Conservation (phyloP, 2,329 filamentous ascomycete species). For the Cladosporium sp. region DNA sequence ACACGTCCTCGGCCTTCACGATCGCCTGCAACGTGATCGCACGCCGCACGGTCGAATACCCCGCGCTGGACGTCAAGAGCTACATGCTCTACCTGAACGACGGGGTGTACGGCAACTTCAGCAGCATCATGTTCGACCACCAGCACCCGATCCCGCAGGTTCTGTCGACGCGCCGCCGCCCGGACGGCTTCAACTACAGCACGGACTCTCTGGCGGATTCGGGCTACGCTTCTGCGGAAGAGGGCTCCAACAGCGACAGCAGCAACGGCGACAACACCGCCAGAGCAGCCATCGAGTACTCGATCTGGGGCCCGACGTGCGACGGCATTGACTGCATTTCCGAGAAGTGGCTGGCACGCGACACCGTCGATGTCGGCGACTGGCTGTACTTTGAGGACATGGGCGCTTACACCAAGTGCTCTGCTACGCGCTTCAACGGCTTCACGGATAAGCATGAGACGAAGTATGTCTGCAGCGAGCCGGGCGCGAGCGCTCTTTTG, state of each 20-base stretch:
- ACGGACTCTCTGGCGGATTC: conserved; percentile 29
- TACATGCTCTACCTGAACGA: conserved; percentile 99
- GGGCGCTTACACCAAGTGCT: conserved; percentile 98
- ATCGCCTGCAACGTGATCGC: conserved; percentile 95
- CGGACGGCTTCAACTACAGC: conserved; percentile 30
- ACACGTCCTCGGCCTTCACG: conserved; percentile 88
- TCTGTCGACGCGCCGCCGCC: conserved; percentile 41
- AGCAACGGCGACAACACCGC: conserved; percentile 25
- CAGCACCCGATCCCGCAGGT: conserved; percentile 85
- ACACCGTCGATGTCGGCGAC: conserved; percentile 83
- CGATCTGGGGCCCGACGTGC: conserved; percentile 96
- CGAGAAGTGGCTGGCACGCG: conserved; percentile 70
- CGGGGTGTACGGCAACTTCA: conserved; percentile 97
- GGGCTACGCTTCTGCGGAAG: conserved; percentile 35
- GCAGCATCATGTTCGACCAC: conserved; percentile 98
- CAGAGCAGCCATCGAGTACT: conserved; percentile 64
- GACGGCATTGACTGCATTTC: conserved; percentile 96
- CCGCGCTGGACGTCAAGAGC: conserved; percentile 55
- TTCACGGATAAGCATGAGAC: conserved; percentile 91
- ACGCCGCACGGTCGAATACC: conserved; percentile 78
- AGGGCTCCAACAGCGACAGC: conserved; percentile 38
- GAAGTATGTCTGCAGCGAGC: conserved; percentile 92
- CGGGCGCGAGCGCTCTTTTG: conserved; percentile 73
- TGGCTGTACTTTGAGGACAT: conserved; percentile 99
- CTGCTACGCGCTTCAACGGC: conserved; percentile 95